Evolutionary conservation across 306 rosid genomes (phyloP), one percentile per base, ranked within the genome.

Genomic region (Pyrus bretschneideri): DNA sequence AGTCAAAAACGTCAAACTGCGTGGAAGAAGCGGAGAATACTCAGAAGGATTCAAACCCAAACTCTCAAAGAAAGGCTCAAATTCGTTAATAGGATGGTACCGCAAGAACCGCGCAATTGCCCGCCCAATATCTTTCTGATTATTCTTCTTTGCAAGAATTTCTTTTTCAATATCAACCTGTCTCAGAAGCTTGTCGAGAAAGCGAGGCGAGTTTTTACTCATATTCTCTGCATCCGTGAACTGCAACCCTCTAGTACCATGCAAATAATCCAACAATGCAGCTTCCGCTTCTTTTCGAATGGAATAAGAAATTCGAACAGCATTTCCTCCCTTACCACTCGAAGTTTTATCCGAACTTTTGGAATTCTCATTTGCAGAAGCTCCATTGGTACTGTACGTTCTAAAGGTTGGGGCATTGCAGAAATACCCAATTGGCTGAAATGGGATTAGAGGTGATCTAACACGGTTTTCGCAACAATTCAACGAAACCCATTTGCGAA

Each of bases 31-130:
- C 30, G 80, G 75, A 13, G 30, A 72, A 72, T 85, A 93, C 67
- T 91, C 93, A 1, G 84, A 82, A 79, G 97, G 92, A 44, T 80
- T 80, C 83, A 93, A 83, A 31, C 97, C 98, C 60, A 82, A 61
- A 82, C 96, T 88, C 84, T 93, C 98, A 38, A 93, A 90, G 74
- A 93, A 93, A 51, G 93, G 96, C 65, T 91, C 96, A 58, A 91
- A 93, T 75, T 93, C 98, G 55, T 93, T 93, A 79, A 93, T 83
- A 5, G 98, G 98, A 72, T 93, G 89, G 77, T 91, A 91, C 18
- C 93, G 80, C 30, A 93, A 78, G 52, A 87, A 85, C 31, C 97
- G 85, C 5, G 85, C n/a, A 59, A 89, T 66, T 5, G 86, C 83
- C 51, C 83, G 68, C 54, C 75, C 87, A 12, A 81, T 70, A 29